Percentiles rank a stretch among this genome's conserved stretches.
Conservation (phyloP, 208 protist species). For the Crithidia brevicula region DNA sequence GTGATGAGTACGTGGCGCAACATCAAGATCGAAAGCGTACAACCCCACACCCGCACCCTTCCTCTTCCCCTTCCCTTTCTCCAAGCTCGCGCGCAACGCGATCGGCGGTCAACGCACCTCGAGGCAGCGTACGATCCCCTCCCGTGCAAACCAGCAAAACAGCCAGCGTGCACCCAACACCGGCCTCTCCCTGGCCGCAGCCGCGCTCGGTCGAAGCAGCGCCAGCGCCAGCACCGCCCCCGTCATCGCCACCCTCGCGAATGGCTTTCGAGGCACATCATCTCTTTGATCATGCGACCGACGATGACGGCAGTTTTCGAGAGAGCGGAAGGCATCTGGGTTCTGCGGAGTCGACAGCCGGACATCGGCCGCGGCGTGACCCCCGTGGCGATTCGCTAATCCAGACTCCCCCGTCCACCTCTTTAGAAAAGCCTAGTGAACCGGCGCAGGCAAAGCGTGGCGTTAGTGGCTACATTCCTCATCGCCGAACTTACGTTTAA, state of each 20-base stretch:
- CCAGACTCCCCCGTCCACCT: constrained; percentile 16
- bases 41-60: background rate
- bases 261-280: constrained; percentile 11
- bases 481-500: constrained; percentile 14
- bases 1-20: constrained; percentile 14
- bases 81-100: too few relatives aligned
- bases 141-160: too few relatives aligned
- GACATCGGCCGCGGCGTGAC: too few relatives aligned
- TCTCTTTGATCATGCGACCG: constrained; percentile 12
- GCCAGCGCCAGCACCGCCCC: background rate
- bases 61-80: too few relatives aligned
- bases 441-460: background rate
- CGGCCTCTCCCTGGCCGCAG: constrained; percentile 18
- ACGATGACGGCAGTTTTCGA: too few relatives aligned
- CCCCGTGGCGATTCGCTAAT: constrained; percentile 5
- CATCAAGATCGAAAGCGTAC: background rate
- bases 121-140: background rate
- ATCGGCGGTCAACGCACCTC: too few relatives aligned
- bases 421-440: background rate
- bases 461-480: background rate
- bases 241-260: background rate
- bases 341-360: too few relatives aligned
- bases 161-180: background rate
- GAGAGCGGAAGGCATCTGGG: too few relatives aligned
- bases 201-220: constrained; percentile 6